phyloP scores from a whole-genome alignment of 2,329 filamentous ascomycete species.

The Fusarium annulatum region DNA sequence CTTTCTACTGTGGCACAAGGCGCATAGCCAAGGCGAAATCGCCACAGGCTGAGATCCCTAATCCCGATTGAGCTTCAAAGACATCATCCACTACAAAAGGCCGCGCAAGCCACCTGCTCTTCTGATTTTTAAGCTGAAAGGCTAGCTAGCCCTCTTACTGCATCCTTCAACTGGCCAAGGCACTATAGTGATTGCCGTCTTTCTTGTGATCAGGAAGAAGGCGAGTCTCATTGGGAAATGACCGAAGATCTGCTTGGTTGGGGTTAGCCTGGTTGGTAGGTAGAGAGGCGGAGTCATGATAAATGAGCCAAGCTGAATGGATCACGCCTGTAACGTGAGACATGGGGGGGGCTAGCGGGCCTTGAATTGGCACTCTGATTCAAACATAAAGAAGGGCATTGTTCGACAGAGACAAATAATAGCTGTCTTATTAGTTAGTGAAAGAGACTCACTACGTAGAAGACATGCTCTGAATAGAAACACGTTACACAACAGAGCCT shows the following conservation, averaged over 20 bases:
- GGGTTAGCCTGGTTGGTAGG: constrained; percentile 3
- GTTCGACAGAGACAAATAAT: not conserved
- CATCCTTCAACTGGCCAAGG: not conserved
- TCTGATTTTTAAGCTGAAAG: constrained; percentile 1
- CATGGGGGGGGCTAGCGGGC: not conserved
- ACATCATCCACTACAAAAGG: constrained; percentile 17
- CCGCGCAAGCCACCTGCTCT: constrained; percentile 16
- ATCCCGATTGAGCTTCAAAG: constrained; percentile 23
- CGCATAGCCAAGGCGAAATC: not conserved
- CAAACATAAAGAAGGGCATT: not conserved
- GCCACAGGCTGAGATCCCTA: constrained; percentile 16
- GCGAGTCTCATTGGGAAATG: constrained; percentile 2
- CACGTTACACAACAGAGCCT: not conserved
- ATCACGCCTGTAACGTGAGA: constrained; percentile 5
- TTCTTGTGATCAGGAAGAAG: constrained; percentile 12
- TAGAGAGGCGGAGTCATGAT: constrained; percentile 17
- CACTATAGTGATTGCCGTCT: constrained; percentile 4
- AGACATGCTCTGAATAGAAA: not conserved
- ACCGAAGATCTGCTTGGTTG: not conserved
- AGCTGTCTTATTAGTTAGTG: not conserved
- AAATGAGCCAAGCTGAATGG: constrained; percentile 19
- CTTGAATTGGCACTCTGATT: not conserved
- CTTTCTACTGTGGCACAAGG: not conserved
- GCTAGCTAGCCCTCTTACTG: not conserved
- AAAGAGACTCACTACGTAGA: not conserved